Conservation (phyloP, 2,329 filamentous ascomycete species). For the Xylariales sp. region DNA sequence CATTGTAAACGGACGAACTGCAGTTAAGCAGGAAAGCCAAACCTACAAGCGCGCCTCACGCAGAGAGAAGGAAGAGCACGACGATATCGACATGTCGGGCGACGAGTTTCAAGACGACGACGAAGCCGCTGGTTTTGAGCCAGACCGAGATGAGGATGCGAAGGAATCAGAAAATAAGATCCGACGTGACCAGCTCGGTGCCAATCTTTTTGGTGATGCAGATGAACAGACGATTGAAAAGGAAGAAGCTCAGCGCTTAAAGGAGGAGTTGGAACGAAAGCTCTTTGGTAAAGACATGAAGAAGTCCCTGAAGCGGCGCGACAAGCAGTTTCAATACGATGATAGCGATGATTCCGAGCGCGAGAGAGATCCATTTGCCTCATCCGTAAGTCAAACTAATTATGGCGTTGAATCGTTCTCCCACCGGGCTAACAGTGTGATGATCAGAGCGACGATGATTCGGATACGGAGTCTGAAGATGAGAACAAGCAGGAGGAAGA, state of each 20-base stretch:
- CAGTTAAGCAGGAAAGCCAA: constrained; percentile 65
- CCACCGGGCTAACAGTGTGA: background rate
- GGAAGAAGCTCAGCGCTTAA: constrained; percentile 65
- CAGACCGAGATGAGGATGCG: constrained; percentile 75
- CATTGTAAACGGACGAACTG: constrained; percentile 49
- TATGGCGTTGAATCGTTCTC: too few relatives aligned
- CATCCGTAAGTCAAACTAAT: constrained; percentile 40
- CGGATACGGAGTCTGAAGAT: constrained; percentile 36
- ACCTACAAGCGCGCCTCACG: constrained; percentile 59
- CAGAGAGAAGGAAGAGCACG: constrained; percentile 65
- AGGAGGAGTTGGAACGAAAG: constrained; percentile 65
- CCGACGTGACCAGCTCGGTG: constrained; percentile 77
- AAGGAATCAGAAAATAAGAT: constrained; percentile 70
- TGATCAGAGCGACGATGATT: constrained; percentile 30
- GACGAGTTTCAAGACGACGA: constrained; percentile 87
- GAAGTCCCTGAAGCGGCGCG: constrained; percentile 78
- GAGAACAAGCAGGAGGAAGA: constrained; percentile 43
- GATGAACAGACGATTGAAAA: constrained; percentile 70
- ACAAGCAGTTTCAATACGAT: constrained; percentile 83
- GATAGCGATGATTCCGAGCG: constrained; percentile 57
- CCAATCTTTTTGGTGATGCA: constrained; percentile 73
- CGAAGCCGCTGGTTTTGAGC: constrained; percentile 70
- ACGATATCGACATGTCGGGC: constrained; percentile 62
- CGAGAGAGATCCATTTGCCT: constrained; percentile 49
- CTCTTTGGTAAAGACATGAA: constrained; percentile 71